Evolutionary conservation across 257 asterid genomes (phyloP).

Genomic region (Leonotis leonurus): DNA sequence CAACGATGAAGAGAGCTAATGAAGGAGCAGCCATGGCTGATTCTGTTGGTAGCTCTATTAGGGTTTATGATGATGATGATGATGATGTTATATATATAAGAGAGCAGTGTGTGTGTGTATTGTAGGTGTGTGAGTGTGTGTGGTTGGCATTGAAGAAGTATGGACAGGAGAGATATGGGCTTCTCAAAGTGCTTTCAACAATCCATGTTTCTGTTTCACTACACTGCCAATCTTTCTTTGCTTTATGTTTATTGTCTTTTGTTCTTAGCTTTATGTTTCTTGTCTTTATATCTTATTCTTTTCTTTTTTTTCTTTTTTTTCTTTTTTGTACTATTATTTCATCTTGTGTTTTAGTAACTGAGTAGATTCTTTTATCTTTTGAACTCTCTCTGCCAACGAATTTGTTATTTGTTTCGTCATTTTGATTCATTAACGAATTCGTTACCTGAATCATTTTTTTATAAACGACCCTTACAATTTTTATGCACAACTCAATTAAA

Average conservation of each 20-base stretch:
- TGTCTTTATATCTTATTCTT: background rate
- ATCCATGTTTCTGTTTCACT: slow-evolving; percentile 4
- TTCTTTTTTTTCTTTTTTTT: background rate
- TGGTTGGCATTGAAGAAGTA: background rate
- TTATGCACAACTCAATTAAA: too few species aligned
- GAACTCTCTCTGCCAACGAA: too few species aligned
- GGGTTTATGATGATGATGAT: too few species aligned
- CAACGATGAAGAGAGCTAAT: slow-evolving; percentile 20
- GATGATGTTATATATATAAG: background rate
- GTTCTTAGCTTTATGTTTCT: too few species aligned
- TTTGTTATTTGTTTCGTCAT: too few species aligned
- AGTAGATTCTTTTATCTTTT: too few species aligned
- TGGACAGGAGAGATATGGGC: background rate
- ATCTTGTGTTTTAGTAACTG: too few species aligned
- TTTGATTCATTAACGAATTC: too few species aligned
- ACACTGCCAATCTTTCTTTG: background rate
- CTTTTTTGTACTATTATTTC: too few species aligned
- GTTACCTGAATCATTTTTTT: too few species aligned
- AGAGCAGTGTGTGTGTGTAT: background rate
- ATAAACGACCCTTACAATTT: too few species aligned
- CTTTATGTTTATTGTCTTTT: slow-evolving; percentile 18
- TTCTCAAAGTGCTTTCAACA: slow-evolving; percentile 14
- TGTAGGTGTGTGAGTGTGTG: too few species aligned
- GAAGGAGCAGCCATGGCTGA: slow-evolving; percentile 25
- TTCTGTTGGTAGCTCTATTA: background rate